These are phyloP conservation scores for Aspergillus sp. DNA, from an alignment of 2,329 filamentous ascomycete genomes.

Conservation along the genomic window DNA sequence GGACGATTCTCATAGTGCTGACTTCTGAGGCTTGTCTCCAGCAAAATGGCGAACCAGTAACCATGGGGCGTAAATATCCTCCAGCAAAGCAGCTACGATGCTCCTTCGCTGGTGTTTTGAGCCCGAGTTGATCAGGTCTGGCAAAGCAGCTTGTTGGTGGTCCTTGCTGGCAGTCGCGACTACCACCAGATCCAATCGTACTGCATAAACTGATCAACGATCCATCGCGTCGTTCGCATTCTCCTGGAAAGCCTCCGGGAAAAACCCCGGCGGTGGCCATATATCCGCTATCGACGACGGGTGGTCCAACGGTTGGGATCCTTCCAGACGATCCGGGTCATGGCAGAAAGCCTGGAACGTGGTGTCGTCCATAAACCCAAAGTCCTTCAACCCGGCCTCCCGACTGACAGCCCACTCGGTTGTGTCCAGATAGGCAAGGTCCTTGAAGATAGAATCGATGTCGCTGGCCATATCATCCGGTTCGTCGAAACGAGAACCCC, in stretches of 20 bases:
- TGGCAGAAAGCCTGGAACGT: slow-evolving; percentile 39
- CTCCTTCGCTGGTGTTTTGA: no score
- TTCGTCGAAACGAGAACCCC: slow-evolving; percentile 3
- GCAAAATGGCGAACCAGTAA: no score
- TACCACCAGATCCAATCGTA: no score
- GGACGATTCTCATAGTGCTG: no score
- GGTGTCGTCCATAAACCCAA: slow-evolving; percentile 35
- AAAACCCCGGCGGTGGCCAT: slow-evolving; percentile 35
- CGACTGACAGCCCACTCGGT: slow-evolving; percentile 36
- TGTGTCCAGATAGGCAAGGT: slow-evolving; percentile 37
- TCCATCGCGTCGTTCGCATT: slow-evolving; percentile 12
- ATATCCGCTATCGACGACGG: slow-evolving; percentile 34
- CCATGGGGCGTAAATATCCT: no score
- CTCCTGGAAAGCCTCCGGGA: slow-evolving; percentile 31
- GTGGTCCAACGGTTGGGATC: slow-evolving; percentile 26
- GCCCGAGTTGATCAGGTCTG: no score
- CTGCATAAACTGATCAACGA: no score
- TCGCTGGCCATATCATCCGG: slow-evolving; percentile 14
- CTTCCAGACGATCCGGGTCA: slow-evolving; percentile 33
- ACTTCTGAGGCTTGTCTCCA: no score
- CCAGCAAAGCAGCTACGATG: no score
- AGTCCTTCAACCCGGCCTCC: slow-evolving; percentile 34
- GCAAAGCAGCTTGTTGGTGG: no score
- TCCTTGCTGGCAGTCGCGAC: no score
- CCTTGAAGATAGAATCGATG: slow-evolving; percentile 37